phyloP scores from a whole-genome alignment of 2,329 filamentous ascomycete species.

The Botrytis galanthina region DNA sequence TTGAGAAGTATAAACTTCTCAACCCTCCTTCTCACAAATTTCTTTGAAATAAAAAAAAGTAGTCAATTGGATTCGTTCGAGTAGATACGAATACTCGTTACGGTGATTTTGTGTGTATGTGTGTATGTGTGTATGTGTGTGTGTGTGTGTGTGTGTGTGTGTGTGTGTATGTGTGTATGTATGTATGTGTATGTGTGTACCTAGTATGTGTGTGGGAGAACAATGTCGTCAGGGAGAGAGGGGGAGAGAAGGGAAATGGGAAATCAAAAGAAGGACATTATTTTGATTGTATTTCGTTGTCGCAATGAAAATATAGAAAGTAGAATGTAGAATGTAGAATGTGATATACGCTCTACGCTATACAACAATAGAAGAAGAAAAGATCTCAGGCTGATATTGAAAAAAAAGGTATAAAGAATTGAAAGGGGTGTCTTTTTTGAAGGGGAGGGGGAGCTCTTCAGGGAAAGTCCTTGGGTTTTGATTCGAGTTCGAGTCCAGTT shows the following conservation, averaged over 20 bases:
- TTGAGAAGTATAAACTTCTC: background rate
- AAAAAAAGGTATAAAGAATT: background rate
- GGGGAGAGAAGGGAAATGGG: background rate
- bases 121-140: background rate
- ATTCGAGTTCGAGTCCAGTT: background rate
- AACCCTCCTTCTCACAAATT: background rate
- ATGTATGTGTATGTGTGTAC: background rate
- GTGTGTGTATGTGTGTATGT: background rate
- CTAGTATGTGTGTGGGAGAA: background rate
- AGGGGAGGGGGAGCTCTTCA: background rate
- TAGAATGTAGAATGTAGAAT: background rate
- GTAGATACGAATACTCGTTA: background rate
- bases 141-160: too few species aligned
- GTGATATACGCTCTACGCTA: conserved; percentile 6
- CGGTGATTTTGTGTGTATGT: background rate
- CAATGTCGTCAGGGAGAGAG: background rate
- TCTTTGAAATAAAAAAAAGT: background rate
- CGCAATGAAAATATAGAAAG: background rate
- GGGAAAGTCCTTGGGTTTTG: background rate
- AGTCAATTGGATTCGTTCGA: background rate
- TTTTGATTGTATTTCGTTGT: background rate
- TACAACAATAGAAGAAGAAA: background rate
- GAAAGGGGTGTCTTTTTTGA: background rate
- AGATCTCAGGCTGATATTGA: background rate
- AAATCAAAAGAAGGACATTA: conserved; percentile 13